Evolutionary conservation across 164 flowering plant species (phyloP), one percentile per base, ranked within the genome.

Genomic region (Euptelea pleiosperma): DNA sequence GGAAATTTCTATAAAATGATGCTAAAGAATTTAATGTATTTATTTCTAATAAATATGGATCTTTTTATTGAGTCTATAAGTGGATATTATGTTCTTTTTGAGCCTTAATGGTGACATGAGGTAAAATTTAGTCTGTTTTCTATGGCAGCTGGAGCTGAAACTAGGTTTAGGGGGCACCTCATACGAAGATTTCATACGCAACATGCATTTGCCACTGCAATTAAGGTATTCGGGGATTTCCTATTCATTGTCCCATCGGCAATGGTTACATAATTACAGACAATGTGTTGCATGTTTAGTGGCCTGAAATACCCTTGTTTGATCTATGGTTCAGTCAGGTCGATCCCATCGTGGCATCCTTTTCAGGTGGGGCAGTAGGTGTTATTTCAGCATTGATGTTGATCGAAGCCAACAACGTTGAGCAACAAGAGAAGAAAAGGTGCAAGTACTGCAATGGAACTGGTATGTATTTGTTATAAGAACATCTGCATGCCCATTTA

Each of bases 321-420:
- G n/a, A 58, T 60, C 59, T 21, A 51, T 63, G 46, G 31, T 72
- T 55, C 81, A 92, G 96, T 69, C 93, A 87, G 81, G 98, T 89
- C 37, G 98, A 92, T 59, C 98, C 98, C 28, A 92, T 89, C 18
- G 98, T 92, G 58, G 95, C 96, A 50, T 91, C 98, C 42, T 91
- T 91, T 64, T 82, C 98, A 8, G 94, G 95, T 42, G 98, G 98
- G 28, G 95, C 96, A 9, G 98, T 92, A 14, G 95, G 98, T 62
- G 98, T 88, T 26, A 83, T 91, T 69, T 86, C 96, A 16, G 86
- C 91, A 31, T 69, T 90, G 75, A 90, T 90, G 97, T 52, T 91
- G 64, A 75, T 88, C 56, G 98, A 91, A 75, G 87, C 58, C 39
- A 91, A 86, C 75, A 88, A 91, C 63, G 96, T 88, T 34, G 76